phyloP scores from a whole-genome alignment of 164 flowering plant species.

The Platanus orientalis region DNA sequence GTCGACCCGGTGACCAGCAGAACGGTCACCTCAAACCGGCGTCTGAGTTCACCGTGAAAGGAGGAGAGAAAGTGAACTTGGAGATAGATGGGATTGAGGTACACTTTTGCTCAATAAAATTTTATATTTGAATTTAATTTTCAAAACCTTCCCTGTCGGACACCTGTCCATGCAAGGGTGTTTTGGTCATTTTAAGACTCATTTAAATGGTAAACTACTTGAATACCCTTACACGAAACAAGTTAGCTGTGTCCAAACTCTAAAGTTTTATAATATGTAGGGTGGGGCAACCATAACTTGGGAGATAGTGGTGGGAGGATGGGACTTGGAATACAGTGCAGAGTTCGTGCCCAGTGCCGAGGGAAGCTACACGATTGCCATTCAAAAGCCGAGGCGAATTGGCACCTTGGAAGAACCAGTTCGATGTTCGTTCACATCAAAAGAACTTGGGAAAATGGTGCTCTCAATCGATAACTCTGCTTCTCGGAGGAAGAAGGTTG shows the following conservation, averaged over 20 bases:
- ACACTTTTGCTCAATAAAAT: background rate
- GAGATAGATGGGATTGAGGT: slow-evolving; percentile 99
- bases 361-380: slow-evolving; percentile 75
- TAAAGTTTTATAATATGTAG: slow-evolving; percentile 20
- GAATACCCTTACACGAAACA: too few relatives aligned
- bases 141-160: too few relatives aligned
- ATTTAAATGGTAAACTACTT: background rate
- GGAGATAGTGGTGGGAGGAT: slow-evolving; percentile 96
- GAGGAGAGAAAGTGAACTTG: slow-evolving; percentile 94
- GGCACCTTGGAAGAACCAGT: slow-evolving; percentile 54
- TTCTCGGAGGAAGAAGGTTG: slow-evolving; percentile 72
- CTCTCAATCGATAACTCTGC: slow-evolving; percentile 74
- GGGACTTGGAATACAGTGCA: slow-evolving; percentile 93
- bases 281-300: slow-evolving; percentile 84
- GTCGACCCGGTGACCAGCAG: slow-evolving; percentile 57
- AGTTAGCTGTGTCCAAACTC: background rate
- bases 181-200: too few relatives aligned
- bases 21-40: slow-evolving; percentile 84
- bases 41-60: slow-evolving; percentile 87
- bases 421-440: slow-evolving; percentile 60
- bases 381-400: slow-evolving; percentile 60
- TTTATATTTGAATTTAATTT: background rate
- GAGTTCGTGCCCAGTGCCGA: slow-evolving; percentile 74
- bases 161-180: too few relatives aligned
- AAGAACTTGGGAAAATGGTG: slow-evolving; percentile 83